Conservation (phyloP, 179 eudicot species). For the Heliamphora ciliata region DNA sequence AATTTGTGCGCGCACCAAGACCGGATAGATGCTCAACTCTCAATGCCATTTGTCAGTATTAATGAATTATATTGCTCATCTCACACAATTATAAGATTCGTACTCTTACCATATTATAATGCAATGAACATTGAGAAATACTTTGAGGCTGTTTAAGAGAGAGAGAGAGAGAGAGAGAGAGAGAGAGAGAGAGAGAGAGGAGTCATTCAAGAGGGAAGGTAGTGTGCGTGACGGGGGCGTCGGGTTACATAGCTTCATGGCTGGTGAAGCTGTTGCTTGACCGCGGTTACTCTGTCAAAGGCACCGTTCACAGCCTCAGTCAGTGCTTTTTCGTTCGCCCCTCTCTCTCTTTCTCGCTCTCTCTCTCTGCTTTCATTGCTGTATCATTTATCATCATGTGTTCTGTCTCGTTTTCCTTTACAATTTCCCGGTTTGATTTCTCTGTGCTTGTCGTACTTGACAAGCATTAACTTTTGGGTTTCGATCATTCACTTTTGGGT, state of each 20-base stretch:
- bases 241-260: constrained; percentile 14
- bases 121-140: too few species aligned
- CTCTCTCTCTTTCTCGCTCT: too few species aligned
- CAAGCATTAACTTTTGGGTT: background rate
- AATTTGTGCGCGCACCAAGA: too few species aligned
- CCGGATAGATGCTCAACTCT: too few species aligned
- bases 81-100: too few species aligned
- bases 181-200: constrained; percentile 7
- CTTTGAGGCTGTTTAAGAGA: too few species aligned
- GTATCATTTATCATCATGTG: background rate
- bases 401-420: background rate
- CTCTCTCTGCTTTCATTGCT: background rate
- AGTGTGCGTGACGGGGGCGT: constrained; percentile 15
- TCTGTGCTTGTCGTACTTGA: background rate
- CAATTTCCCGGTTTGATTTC: background rate
- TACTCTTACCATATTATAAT: too few species aligned
- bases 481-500: background rate
- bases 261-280: constrained; percentile 8
- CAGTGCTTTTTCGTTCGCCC: background rate
- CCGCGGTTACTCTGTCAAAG: constrained; percentile 11
- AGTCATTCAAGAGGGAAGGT: background rate
- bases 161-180: background rate
- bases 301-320: constrained; percentile 10
- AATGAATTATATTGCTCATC: too few species aligned
- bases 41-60: too few species aligned